Percentiles rank a stretch among this genome's conserved stretches.
phyloP scores from a whole-genome alignment of 768 basidiomycete genomes.

The Phlebiopsis gigantea region DNA sequence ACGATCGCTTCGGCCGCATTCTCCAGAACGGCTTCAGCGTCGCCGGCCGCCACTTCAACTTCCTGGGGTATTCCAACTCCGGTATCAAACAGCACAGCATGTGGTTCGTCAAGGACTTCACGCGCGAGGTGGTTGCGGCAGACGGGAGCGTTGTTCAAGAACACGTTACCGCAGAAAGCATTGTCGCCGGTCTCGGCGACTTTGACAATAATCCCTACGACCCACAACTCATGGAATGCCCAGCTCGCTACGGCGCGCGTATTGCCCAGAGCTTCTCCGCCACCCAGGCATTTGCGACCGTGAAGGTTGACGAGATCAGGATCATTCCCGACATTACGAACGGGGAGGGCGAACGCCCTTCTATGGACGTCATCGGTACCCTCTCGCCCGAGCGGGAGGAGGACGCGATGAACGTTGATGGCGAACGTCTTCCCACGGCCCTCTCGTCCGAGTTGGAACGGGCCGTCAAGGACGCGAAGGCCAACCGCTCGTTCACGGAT shows the following conservation, averaged over 20 bases:
- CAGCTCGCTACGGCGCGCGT: constrained; percentile 61
- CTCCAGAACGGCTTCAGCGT: constrained; percentile 16
- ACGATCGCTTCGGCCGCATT: constrained; percentile 16
- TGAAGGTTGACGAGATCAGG: constrained; percentile 29
- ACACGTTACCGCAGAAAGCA: constrained; percentile 31
- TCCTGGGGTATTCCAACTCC: constrained; percentile 18
- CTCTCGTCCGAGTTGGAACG: background rate
- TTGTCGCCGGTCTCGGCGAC: constrained; percentile 45
- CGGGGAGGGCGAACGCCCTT: background rate
- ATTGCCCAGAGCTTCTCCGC: constrained; percentile 66
- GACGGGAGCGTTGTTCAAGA: background rate
- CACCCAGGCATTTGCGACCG: constrained; percentile 51
- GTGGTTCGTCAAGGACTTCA: constrained; percentile 21
- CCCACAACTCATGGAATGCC: constrained; percentile 40
- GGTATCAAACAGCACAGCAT: constrained; percentile 16
- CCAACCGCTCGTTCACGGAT: constrained; percentile 24
- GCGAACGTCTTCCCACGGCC: constrained; percentile 15
- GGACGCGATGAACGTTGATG: constrained; percentile 11
- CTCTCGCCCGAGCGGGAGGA: background rate
- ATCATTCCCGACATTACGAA: constrained; percentile 40
- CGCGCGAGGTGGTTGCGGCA: constrained; percentile 1
- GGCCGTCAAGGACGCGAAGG: background rate
- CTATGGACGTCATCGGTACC: constrained; percentile 35
- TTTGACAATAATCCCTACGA: constrained; percentile 42
- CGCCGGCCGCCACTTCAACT: constrained; percentile 17